Base-by-base conservation (phyloP, 306 rosid genomes). In the Lathyrus aphaca region DNA sequence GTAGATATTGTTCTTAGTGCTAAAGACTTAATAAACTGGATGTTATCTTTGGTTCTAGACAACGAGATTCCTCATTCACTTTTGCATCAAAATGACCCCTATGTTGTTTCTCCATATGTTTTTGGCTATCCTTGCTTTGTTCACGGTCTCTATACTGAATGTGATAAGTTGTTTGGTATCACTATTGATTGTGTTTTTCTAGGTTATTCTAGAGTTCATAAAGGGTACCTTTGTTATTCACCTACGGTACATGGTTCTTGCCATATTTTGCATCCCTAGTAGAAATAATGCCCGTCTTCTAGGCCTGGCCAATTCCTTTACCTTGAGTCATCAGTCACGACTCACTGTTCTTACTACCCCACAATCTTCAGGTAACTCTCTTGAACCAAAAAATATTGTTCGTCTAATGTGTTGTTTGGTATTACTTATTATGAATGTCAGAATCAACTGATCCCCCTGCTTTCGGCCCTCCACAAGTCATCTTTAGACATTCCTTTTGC, bases 1-100 rank as follows among this genome's bases (percentile, higher is more conserved):
- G 29, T 37, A 37, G 66, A 37, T 60, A 27, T 37, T 17, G n/a
- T 6, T 57, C 59, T 58, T n/a, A 15, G 6, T 32, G 44, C 44
- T 58, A 18, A 11, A 58, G 30, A 58, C 19, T 30, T 30, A n/a
- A 58, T 30, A 58, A 58, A 58, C 21, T 30, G 21, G 64, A 30
- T 30, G 61, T 54, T 54, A 23, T 23, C 16, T 30, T 59, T 59
- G 65, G 25, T 60, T 60, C 45, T 60, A 32, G 29, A 16, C 65
- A 37, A 35, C 27, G 8, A 4, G 66, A 35, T 18, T 60, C 66
- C 30, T 37, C 27, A 10, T 8, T 59, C 25, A 35, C 46, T 16
- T 60, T 60, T 35, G 29, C 15, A 60, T 35, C 66, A 60, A 60
- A 37, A 35, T 25, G 16, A 32, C 11, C 57, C 57, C 27, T 32